Evolutionary conservation across 306 rosid species (phyloP), one percentile per base, ranked within the genome.

Genomic region (Datisca glomerata): DNA sequence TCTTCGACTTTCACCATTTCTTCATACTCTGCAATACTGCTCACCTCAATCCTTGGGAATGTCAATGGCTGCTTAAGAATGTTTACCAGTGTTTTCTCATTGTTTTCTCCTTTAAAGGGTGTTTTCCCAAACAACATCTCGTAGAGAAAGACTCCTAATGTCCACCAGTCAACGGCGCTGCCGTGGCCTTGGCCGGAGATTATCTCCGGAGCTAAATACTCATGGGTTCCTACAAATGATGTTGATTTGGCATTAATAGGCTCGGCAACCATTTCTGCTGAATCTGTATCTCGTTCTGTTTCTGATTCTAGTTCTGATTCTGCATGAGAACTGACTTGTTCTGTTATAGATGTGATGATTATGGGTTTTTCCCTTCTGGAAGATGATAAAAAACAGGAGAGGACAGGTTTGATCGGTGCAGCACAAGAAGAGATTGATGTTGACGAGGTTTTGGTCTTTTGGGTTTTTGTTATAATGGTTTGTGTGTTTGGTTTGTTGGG

Each of bases 131-230:
- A 83, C 33, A 83, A 14, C 97, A 89, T 77, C 51, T 89, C 97
- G 41, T 80, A 89, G 38, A 89, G 57, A 48, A 89, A 89, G 18
- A 89, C 94, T 8, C 97, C 97, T 12, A 89, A 54, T 0, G 97
- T 89, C 97, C 97, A 89, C 97, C 97, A 89, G 24, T 89, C 97
- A 49, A 89, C 97, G 0, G 86, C 93, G 43, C 97, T 80, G 6
- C 97, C 97, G 47, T 89, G 97, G 0, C 97, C 97, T 54, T 83
- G 93, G 0, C 95, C 97, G 6, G 89, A 68, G 4, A 89, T 89
- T 21, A 89, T 94, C 60, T 89, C 97, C 5, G 97, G 97, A 0
- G 97, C 97, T 33, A 87, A 43, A 54, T 87, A 87, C 64, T 87
- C 97, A 13, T 87, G 97, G 5, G 97, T 89, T 18, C 97, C 97